These are phyloP conservation scores for Russula ochroleuca DNA, from an alignment of 768 basidiomycete species.

Conservation along the genomic window DNA sequence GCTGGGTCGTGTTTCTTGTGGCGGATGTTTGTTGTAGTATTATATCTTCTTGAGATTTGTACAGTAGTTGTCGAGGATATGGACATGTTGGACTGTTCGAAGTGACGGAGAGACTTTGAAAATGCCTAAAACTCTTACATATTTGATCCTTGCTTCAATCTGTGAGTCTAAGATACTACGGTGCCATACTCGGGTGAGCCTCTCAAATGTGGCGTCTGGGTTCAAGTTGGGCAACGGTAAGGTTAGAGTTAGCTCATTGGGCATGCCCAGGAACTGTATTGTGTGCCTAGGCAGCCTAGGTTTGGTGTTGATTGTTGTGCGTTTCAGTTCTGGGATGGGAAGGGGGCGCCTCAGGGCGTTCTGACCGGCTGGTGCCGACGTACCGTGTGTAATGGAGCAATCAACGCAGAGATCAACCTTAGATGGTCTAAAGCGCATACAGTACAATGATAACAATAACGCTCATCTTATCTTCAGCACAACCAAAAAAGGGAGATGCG, in stretches of 20 bases:
- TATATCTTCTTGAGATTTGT: background rate
- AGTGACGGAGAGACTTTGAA: too few species aligned
- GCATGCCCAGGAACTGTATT: too few species aligned
- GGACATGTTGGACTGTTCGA: background rate
- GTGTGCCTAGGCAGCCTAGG: background rate
- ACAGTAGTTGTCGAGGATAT: background rate
- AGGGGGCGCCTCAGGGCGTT: background rate
- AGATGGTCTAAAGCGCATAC: too few species aligned
- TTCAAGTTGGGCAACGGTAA: too few species aligned
- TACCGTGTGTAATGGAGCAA: background rate
- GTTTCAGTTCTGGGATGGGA: background rate
- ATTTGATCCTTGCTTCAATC: too few species aligned
- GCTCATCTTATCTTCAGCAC: too few species aligned
- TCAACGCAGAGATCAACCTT: too few species aligned
- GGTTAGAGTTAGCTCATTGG: too few species aligned
- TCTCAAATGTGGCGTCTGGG: background rate
- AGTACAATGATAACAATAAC: too few species aligned
- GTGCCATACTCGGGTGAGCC: too few species aligned
- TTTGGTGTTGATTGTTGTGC: background rate
- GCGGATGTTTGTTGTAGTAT: background rate
- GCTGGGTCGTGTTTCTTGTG: background rate
- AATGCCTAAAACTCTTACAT: too few species aligned
- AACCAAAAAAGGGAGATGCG: background rate
- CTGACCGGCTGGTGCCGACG: background rate
- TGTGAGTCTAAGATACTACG: too few species aligned